Base-by-base conservation (phyloP, 176 grass and related monocot genomes). In the Oryza australiensis region DNA sequence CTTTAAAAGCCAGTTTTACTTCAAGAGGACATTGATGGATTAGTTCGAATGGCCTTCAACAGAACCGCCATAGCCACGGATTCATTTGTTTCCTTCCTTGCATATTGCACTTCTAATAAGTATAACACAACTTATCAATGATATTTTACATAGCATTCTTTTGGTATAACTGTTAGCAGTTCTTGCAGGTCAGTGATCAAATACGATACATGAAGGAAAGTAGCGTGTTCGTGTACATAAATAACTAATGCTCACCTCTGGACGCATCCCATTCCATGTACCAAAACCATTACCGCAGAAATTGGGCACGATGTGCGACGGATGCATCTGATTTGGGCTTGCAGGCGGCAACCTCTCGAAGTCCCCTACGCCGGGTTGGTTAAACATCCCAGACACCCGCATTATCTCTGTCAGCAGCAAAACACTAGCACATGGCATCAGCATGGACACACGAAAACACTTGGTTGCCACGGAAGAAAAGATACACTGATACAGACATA, bases 291-390 rank as follows among this genome's bases (percentile, higher is more conserved):
- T 97, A 40, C 85, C 90, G 16, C 87, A 87, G 28, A 89, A 89
- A 85, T 82, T 94, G 64, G 83, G 85, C 79, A 94, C 87, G 24
- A 74, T 85, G 48, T 89, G 80, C 70, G 88, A 82, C 26, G 77
- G 80, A 80, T 87, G 86, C 74, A 97, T 91, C 43, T 91, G 92
- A 73, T 91, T 97, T 23, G 86, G 92, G 51, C 90, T 97, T 62
- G 87, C 77, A 6, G 80, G 9, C 2, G 80, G 86, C 51, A 90
- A 10, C 85, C 87, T 87, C 27, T 92, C 87, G 26, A 86, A 94
- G 51, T 97, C 88, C 20, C 80, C 89, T 62, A 83, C 45, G 29
- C 87, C 89, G 49, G 88, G 85, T 78, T 87, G 86, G 1, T 77
- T 68, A 28, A 88, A 72, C 83, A 97, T 77, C 78, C 48, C 85